These are phyloP conservation scores for Cyclostephanos invisitatus DNA, from an alignment of 108 stramenopile species.

Conservation along the genomic window DNA sequence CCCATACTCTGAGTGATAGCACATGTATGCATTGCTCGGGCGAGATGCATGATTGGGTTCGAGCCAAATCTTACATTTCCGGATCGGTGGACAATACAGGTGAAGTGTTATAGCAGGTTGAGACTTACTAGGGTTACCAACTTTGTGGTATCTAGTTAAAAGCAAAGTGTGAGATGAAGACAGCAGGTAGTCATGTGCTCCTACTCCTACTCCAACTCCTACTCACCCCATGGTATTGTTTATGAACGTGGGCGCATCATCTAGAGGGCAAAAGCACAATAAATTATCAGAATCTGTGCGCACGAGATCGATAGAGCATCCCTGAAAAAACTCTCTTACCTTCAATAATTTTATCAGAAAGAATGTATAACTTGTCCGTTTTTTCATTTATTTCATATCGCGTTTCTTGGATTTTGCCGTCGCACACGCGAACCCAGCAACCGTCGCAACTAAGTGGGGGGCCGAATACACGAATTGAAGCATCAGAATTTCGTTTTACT, in stretches of 20 bases:
- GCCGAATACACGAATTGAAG: neutral
- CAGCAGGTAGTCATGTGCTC: neutral
- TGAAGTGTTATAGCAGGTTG: conserved; percentile 79
- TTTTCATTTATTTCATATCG: conserved; percentile 54
- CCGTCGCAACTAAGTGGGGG: conserved; percentile 60
- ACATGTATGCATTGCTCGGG: conserved; percentile 37
- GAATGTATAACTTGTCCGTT: conserved; percentile 32
- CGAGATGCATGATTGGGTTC: conserved; percentile 39
- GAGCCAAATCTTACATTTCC: conserved; percentile 75
- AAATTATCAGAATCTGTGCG: neutral
- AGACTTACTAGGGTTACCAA: conserved; percentile 58
- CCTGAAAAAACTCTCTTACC: conserved; percentile 18
- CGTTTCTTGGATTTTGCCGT: conserved; percentile 66
- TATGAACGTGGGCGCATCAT: conserved; percentile 69
- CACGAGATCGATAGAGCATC: conserved; percentile 8
- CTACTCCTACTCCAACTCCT: neutral
- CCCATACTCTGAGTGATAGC: conserved; percentile 53
- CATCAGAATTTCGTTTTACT: neutral
- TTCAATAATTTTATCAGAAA: conserved; percentile 46
- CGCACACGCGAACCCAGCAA: conserved; percentile 80
- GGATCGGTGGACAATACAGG: conserved; percentile 87
- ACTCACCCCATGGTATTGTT: conserved; percentile 63
- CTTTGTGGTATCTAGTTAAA: conserved; percentile 80
- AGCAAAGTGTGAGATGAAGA: neutral
- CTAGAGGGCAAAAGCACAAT: neutral